Evolutionary conservation across 768 basidiomycete genomes (phyloP).

Genomic region (Hirschioporus abietinus): DNA sequence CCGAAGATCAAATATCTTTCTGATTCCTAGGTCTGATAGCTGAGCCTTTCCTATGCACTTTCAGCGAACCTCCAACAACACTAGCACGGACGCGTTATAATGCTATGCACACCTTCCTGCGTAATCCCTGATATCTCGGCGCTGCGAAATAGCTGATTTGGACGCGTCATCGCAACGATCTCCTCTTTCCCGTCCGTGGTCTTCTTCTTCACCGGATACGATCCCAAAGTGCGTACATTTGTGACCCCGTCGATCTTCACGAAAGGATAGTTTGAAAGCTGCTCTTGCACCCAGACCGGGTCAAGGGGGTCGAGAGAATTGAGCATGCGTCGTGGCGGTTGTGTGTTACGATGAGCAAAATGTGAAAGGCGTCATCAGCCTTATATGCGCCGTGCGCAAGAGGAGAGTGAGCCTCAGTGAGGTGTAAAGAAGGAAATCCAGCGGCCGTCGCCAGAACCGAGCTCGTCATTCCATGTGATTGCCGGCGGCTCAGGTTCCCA

Average conservation of each 20-base stretch:
- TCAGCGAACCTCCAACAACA: not conserved
- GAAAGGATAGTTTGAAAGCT: slow-evolving; percentile 68
- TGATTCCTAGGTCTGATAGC: slow-evolving; percentile 56
- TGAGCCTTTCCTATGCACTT: slow-evolving; percentile 45
- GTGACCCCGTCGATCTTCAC: slow-evolving; percentile 65
- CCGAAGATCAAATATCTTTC: slow-evolving; percentile 69
- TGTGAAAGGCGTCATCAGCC: not conserved
- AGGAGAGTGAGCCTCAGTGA: not conserved
- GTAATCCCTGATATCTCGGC: slow-evolving; percentile 72
- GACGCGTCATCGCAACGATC: slow-evolving; percentile 41
- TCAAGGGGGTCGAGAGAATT: slow-evolving; percentile 54
- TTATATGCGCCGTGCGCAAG: not conserved
- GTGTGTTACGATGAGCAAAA: not conserved
- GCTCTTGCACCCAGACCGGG: slow-evolving; percentile 53
- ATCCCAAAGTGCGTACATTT: slow-evolving; percentile 71
- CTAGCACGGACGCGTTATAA: not conserved
- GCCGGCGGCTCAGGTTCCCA: not conserved
- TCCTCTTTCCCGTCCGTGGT: slow-evolving; percentile 31
- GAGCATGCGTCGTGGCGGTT: slow-evolving; percentile 1
- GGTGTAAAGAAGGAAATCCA: not conserved
- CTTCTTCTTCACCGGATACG: slow-evolving; percentile 37
- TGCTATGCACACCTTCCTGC: slow-evolving; percentile 47
- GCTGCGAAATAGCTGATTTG: slow-evolving; percentile 56
- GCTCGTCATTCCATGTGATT: not conserved
- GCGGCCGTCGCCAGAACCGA: not conserved